phyloP scores from a whole-genome alignment of 441 rosid genomes.

The Euphorbia celastroides region DNA sequence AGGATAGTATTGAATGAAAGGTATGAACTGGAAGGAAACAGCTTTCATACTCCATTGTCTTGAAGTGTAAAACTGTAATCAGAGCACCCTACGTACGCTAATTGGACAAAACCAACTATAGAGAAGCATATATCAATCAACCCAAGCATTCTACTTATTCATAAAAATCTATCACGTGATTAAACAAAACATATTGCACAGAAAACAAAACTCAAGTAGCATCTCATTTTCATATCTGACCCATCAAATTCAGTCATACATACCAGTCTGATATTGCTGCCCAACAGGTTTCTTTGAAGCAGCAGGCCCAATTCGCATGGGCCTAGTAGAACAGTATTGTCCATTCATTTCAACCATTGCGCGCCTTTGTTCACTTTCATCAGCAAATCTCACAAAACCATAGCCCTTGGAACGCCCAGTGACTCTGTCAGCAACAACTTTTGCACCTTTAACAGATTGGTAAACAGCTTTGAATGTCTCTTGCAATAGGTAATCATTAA shows the following conservation, averaged over 20 bases:
- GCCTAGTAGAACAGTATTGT: constrained; percentile 68
- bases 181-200: constrained; percentile 13
- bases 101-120: constrained; percentile 14
- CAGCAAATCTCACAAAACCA: constrained; percentile 88
- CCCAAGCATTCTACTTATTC: constrained; percentile 24
- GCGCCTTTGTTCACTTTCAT: constrained; percentile 71
- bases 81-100: constrained; percentile 24
- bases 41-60: constrained; percentile 39
- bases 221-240: neutral
- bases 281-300: constrained; percentile 65
- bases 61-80: constrained; percentile 37
- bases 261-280: constrained; percentile 71
- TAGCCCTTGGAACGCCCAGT: constrained; percentile 96
- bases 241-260: constrained; percentile 2
- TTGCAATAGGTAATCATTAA: constrained; percentile 59
- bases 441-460: constrained; percentile 76
- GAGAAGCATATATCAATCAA: constrained; percentile 7
- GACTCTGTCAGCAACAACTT: constrained; percentile 80
- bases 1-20: constrained; percentile 51
- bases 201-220: constrained; percentile 12
- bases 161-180: too few relatives aligned
- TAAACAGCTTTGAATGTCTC: constrained; percentile 70
- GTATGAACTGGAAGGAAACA: constrained; percentile 59
- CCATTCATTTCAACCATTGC: constrained; percentile 98
- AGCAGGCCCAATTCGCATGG: constrained; percentile 95